Evolutionary conservation across 2,329 filamentous ascomycete species (phyloP).

Genomic region (Dothistroma pini): DNA sequence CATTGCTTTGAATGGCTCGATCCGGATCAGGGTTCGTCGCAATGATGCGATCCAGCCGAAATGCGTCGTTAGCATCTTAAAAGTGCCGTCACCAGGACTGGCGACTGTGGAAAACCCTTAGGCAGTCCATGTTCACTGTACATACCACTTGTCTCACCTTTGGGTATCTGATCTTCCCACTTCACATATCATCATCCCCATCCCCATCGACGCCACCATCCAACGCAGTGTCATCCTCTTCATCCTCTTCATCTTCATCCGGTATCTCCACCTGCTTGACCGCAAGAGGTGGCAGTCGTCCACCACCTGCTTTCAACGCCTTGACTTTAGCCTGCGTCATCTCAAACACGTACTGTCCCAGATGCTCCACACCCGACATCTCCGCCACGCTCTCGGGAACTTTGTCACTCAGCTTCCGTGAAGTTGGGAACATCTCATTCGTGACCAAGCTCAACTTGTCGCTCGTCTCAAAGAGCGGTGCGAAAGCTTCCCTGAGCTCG

Average conservation of each 20-base stretch:
- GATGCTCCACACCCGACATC: slow-evolving; percentile 90
- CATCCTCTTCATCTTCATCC: slow-evolving; percentile 25
- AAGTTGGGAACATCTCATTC: slow-evolving; percentile 79
- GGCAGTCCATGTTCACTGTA: background rate
- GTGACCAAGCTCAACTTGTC: slow-evolving; percentile 72
- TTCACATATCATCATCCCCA: slow-evolving; percentile 11
- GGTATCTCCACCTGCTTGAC: slow-evolving; percentile 4
- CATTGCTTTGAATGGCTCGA: too few species aligned
- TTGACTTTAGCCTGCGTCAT: slow-evolving; percentile 77
- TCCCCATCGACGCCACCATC: slow-evolving; percentile 24
- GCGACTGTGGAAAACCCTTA: background rate
- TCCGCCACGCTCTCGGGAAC: slow-evolving; percentile 47
- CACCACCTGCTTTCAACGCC: slow-evolving; percentile 48
- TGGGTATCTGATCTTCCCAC: background rate
- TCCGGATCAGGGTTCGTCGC: too few species aligned
- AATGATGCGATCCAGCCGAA: too few species aligned
- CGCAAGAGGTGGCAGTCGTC: slow-evolving; percentile 22
- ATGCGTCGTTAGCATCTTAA: too few species aligned
- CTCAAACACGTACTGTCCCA: slow-evolving; percentile 94
- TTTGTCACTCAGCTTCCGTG: slow-evolving; percentile 46
- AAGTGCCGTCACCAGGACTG: background rate
- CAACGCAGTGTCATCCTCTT: slow-evolving; percentile 33
- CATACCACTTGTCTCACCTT: background rate
- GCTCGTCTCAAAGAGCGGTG: slow-evolving; percentile 65
- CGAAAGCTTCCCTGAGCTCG: slow-evolving; percentile 84